Evolutionary conservation across 225 moss, liverwort and hornwort genomes (phyloP).

Genomic region (Thuidium tamariscinum): DNA sequence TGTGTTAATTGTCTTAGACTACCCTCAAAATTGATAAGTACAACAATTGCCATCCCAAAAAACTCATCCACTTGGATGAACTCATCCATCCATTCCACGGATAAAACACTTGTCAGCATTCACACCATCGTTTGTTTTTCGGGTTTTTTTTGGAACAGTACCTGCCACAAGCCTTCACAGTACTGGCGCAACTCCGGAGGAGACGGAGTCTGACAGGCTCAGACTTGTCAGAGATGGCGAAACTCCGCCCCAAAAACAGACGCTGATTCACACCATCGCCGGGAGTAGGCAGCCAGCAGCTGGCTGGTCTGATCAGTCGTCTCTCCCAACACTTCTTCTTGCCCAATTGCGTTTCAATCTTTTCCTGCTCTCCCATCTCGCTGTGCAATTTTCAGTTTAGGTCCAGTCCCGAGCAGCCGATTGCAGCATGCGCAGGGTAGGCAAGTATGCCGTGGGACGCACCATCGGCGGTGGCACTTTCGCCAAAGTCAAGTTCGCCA

Average conservation of each 20-base stretch:
- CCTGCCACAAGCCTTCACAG: not conserved
- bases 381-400: not conserved
- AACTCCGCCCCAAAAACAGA: not conserved
- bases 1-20: accelerated
- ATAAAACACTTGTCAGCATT: not conserved
- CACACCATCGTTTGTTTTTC: not conserved
- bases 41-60: not conserved
- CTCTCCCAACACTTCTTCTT: not conserved
- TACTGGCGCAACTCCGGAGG: not conserved
- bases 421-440: slow-evolving; percentile 55
- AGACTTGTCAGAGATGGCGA: not conserved
- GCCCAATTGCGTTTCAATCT: not conserved
- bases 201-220: not conserved
- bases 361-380: not conserved
- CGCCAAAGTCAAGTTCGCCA: slow-evolving; percentile 90
- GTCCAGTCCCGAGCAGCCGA: not conserved
- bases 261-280: not conserved
- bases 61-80: not conserved
- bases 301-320: too few species aligned
- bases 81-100: not conserved
- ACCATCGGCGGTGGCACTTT: slow-evolving; percentile 92
- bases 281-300: not conserved
- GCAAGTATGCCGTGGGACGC: slow-evolving; percentile 90
- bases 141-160: not conserved
- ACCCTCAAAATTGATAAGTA: too few species aligned